Percentiles rank a stretch among this genome's conserved stretches.
Evolutionary conservation across 2,329 filamentous ascomycete genomes (phyloP).

Genomic region (Xylariaceae sp.): DNA sequence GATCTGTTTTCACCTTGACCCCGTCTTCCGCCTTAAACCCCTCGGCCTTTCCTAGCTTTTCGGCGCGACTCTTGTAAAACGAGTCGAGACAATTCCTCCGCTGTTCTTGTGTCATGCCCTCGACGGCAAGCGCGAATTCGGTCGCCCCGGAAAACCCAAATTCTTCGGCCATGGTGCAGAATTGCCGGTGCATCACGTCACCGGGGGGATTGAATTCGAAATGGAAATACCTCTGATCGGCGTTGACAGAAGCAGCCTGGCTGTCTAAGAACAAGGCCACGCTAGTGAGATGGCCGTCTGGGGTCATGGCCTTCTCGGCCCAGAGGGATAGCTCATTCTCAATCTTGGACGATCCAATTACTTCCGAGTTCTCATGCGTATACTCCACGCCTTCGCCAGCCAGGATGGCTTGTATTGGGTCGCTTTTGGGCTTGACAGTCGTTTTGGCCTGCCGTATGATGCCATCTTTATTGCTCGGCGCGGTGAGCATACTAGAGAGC

Average conservation of each 20-base stretch:
- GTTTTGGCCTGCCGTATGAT: conserved; percentile 32
- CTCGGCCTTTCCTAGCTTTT: conserved; percentile 37
- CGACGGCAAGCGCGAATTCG: conserved; percentile 85
- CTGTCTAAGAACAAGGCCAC: conserved; percentile 55
- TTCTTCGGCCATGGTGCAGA: conserved; percentile 80
- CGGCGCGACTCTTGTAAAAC: conserved; percentile 69
- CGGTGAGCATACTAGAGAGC: conserved; percentile 56
- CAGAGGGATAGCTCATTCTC: conserved; percentile 76
- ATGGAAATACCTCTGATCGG: conserved; percentile 26
- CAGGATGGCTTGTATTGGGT: conserved; percentile 84
- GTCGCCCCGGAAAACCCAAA: conserved; percentile 71
- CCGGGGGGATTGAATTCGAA: conserved; percentile 65
- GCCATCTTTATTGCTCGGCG: conserved; percentile 42
- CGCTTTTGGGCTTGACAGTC: conserved; percentile 45
- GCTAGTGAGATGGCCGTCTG: conserved; percentile 44
- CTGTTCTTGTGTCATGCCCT: conserved; percentile 82
- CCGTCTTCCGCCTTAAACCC: conserved; percentile 16
- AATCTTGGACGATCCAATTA: conserved; percentile 87
- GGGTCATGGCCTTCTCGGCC: conserved; percentile 55
- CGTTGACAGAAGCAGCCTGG: conserved; percentile 32
- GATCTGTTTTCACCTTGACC: conserved; percentile 5
- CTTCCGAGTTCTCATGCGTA: conserved; percentile 93
- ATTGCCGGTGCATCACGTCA: conserved; percentile 72
- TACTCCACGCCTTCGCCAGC: conserved; percentile 86
- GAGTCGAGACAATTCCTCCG: conserved; percentile 69